Conservation (phyloP, 2,329 filamentous ascomycete genomes). For the Penicillium sclerotiorum region DNA sequence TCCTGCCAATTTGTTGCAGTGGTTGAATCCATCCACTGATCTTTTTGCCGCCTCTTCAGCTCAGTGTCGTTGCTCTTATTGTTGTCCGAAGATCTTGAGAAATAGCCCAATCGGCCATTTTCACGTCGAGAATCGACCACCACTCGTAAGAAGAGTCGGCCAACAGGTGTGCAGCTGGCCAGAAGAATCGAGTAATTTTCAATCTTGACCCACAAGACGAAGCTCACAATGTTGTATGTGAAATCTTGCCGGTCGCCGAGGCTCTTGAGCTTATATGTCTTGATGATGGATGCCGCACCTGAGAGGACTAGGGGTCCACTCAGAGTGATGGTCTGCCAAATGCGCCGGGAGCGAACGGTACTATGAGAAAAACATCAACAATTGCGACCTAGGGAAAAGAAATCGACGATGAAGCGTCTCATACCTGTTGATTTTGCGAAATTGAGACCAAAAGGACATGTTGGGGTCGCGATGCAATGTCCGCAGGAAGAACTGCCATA, state of each 20-base stretch:
- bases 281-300: slow-evolving; percentile 39
- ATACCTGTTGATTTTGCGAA: slow-evolving; percentile 33
- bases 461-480: slow-evolving; percentile 28
- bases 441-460: slow-evolving; percentile 30
- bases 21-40: slow-evolving; percentile 22
- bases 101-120: slow-evolving; percentile 25
- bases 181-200: slow-evolving; percentile 43
- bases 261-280: slow-evolving; percentile 40
- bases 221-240: slow-evolving; percentile 40
- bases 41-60: slow-evolving; percentile 16
- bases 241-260: slow-evolving; percentile 38
- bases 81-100: slow-evolving; percentile 22
- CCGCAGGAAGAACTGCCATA: slow-evolving; percentile 41
- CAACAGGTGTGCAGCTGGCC: slow-evolving; percentile 38
- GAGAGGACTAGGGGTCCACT: slow-evolving; percentile 39
- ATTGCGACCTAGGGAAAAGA: too few relatives aligned
- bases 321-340: slow-evolving; percentile 40
- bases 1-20: slow-evolving; percentile 16
- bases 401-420: too few relatives aligned
- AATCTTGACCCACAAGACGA: slow-evolving; percentile 43
- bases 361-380: too few relatives aligned
- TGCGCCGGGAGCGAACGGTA: slow-evolving; percentile 33
- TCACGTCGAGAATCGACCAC: slow-evolving; percentile 29
- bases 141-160: slow-evolving; percentile 36
- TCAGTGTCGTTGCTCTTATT: slow-evolving; percentile 9